Evolutionary conservation across 1,284 basidiomycete species (phyloP).

Genomic region (Sporisorium reilianum): DNA sequence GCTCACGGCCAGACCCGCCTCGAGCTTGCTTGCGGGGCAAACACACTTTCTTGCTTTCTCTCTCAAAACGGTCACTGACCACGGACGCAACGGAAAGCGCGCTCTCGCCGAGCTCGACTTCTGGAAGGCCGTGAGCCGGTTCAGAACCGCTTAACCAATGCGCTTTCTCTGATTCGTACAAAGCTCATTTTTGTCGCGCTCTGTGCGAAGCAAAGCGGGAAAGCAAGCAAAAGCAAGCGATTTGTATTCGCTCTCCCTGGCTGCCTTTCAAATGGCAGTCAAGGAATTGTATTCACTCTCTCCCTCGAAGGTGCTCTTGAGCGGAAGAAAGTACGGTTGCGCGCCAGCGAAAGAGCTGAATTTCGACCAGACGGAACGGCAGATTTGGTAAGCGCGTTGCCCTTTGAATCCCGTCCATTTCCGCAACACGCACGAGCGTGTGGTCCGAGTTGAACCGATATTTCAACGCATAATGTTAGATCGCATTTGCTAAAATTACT

Average conservation of each 20-base stretch:
- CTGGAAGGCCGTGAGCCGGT: neutral
- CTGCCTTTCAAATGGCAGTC: neutral
- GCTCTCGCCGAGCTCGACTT: slow-evolving; percentile 1
- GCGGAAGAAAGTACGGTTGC: slow-evolving; percentile 31
- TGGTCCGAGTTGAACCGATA: slow-evolving; percentile 31
- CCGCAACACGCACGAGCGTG: slow-evolving; percentile 2
- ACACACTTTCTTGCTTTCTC: slow-evolving; percentile 1
- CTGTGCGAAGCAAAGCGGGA: neutral
- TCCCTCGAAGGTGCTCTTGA: too few relatives aligned
- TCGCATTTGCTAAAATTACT: neutral
- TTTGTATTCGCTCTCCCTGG: neutral
- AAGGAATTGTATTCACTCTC: neutral
- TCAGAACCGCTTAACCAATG: slow-evolving; percentile 23
- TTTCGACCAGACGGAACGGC: neutral
- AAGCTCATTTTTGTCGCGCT: neutral
- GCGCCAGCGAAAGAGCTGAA: slow-evolving; percentile 5
- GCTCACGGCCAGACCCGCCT: slow-evolving; percentile 13
- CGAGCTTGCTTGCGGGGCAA: slow-evolving; percentile 44
- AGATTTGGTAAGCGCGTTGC: slow-evolving; percentile 36
- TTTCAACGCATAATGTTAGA: slow-evolving; percentile 4
- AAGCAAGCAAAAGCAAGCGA: neutral
- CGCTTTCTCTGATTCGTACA: slow-evolving; percentile 28
- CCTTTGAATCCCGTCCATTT: slow-evolving; percentile 30
- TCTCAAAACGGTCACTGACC: neutral
- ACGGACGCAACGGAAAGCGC: neutral